Evolutionary conservation across 805 yeast genomes (phyloP).

Genomic region (baker's yeast (Saccharomyces cerevisiae)): DNA sequence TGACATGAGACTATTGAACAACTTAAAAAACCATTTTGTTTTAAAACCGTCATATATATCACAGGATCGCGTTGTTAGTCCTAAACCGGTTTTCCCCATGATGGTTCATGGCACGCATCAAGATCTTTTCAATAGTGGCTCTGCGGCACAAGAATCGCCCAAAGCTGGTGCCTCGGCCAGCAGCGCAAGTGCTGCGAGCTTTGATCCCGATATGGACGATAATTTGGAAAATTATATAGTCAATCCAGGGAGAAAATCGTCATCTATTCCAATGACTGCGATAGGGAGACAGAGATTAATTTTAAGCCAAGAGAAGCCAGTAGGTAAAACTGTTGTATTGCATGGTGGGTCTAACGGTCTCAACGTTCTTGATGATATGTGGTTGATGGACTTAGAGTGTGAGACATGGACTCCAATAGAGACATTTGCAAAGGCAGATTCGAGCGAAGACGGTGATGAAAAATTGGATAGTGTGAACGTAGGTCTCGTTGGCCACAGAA

Average conservation of each 20-base stretch:
- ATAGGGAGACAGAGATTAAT: background rate
- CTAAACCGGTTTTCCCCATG: background rate
- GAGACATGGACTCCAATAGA: slow-evolving; percentile 34
- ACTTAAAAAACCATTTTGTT: slow-evolving; percentile 5
- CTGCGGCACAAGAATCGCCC: background rate
- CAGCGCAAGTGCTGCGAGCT: background rate
- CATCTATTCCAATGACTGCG: background rate
- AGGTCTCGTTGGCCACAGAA: slow-evolving; percentile 23
- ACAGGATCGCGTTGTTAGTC: background rate
- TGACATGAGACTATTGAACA: slow-evolving; percentile 5
- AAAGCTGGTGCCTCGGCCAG: background rate
- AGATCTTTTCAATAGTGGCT: background rate
- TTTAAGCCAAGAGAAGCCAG: background rate
- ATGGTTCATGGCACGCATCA: background rate
- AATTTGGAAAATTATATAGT: background rate
- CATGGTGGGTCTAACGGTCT: slow-evolving; percentile 34
- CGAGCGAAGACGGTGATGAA: slow-evolving; percentile 5
- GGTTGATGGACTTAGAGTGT: slow-evolving; percentile 41
- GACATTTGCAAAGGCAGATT: slow-evolving; percentile 7
- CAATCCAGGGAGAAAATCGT: background rate
- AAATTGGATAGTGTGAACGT: slow-evolving; percentile 10
- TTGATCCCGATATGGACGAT: background rate
- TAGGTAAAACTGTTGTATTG: slow-evolving; percentile 14
- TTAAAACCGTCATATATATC: background rate
- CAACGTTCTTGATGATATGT: slow-evolving; percentile 39